Evolutionary conservation across 176 grass and related monocot genomes (phyloP).

Genomic region (Elaeis guineensis): DNA sequence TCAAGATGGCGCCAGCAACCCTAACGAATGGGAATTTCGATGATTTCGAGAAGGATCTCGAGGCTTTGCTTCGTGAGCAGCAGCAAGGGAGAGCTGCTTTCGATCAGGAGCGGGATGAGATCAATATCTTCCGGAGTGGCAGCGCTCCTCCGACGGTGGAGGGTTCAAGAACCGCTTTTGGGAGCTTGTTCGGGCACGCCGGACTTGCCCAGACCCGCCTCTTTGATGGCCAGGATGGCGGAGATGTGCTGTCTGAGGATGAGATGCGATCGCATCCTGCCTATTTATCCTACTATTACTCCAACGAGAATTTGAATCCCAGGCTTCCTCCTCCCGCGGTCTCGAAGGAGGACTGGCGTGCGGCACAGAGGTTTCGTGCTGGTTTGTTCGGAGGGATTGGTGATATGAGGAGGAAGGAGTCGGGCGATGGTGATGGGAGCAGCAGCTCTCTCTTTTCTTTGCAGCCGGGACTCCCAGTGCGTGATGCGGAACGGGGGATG

Average conservation of each 20-base stretch:
- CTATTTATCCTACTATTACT: constrained; percentile 26
- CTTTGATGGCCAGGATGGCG: neutral
- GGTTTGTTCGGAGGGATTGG: constrained; percentile 5
- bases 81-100: neutral
- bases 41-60: constrained; percentile 11
- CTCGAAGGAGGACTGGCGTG: constrained; percentile 21
- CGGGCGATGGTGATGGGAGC: neutral
- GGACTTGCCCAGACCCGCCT: neutral
- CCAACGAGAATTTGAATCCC: constrained; percentile 15
- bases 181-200: neutral
- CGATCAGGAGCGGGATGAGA: neutral
- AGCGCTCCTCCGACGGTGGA: constrained; percentile 23
- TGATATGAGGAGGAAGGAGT: neutral
- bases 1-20: constrained; percentile 7
- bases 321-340: constrained; percentile 10
- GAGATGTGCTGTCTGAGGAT: neutral
- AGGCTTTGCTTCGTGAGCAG: constrained; percentile 8
- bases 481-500: neutral
- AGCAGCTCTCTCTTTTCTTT: constrained; percentile 5
- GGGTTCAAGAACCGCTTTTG: constrained; percentile 11
- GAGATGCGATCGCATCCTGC: constrained; percentile 11
- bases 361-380: neutral
- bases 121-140: constrained; percentile 10
- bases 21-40: constrained; percentile 3
- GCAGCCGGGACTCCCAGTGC: neutral